These are phyloP conservation scores for Pilasporangium apinafurcum DNA, from an alignment of 352 stramenopile genomes.

Conservation along the genomic window DNA sequence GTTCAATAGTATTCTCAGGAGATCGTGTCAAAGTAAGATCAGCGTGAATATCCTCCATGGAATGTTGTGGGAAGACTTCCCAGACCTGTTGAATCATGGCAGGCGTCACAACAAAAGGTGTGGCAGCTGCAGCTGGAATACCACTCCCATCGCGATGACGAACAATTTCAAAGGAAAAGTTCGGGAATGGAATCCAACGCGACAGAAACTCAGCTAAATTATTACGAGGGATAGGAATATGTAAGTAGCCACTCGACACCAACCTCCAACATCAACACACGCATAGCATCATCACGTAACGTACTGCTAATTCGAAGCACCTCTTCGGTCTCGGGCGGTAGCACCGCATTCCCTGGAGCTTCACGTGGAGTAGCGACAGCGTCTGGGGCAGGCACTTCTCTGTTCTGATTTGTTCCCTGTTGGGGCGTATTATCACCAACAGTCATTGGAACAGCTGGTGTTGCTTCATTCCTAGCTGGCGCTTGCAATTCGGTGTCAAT, in stretches of 20 bases:
- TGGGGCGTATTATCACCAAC: neutral
- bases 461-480: neutral
- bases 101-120: conserved; percentile 49
- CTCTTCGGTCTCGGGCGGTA: conserved; percentile 24
- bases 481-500: conserved; percentile 1
- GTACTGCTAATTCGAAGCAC: conserved; percentile 76
- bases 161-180: conserved; percentile 74
- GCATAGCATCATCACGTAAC: conserved; percentile 9
- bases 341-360: neutral
- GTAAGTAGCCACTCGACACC: neutral
- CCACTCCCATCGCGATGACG: conserved; percentile 23
- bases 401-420: neutral
- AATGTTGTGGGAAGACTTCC: conserved; percentile 73
- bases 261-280: conserved; percentile 1
- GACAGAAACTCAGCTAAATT: conserved; percentile 56
- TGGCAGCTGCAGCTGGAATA: conserved; percentile 12
- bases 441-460: neutral
- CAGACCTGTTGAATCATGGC: conserved; percentile 73
- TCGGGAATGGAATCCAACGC: conserved; percentile 61
- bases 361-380: neutral
- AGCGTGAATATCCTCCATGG: conserved; percentile 37
- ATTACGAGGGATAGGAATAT: neutral
- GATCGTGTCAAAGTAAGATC: conserved; percentile 55
- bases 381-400: neutral
- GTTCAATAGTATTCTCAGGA: conserved; percentile 64